Base-by-base conservation (phyloP, 164 flowering plant species). In the Warburgia ugandensis region DNA sequence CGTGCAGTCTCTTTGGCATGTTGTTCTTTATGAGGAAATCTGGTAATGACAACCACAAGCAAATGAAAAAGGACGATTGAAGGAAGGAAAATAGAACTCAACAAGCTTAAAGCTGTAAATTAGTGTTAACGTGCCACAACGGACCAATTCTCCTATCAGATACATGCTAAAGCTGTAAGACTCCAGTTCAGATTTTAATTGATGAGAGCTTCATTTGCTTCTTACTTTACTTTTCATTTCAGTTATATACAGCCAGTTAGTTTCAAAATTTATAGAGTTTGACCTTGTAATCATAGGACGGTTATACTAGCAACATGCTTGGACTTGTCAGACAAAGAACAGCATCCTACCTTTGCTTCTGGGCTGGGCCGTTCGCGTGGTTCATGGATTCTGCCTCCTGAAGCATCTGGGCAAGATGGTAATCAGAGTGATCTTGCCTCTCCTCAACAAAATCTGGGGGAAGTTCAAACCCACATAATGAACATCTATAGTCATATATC, bases 341-440 rank as follows among this genome's bases (percentile, higher is more conserved):
- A 26, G n/a, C 3, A 29, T 51, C 14, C n/a, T 73, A 85, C 88
- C 88, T 77, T 30, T 57, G 68, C 51, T 41, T 57, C 31, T 17
- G 72, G 30, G 21, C 29, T 29, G 25, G 41, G 56, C 21, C 55
- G 62, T 62, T 58, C 6, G 61, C 31, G 29, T 20, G 52, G 25
- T 23, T 45, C 40, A 39, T 48, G 20, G 92, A 72, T 69, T 80
- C 86, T 64, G 77, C 80, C 54, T 69, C 65, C 61, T 92, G 97
- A 66, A 92, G 79, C 72, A 64, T 75, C 68, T 88, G 81, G 9
- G 99, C 97, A 50, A 81, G 61, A 71, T 92, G 97, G 61, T 80
- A 92, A 63, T 88, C 95, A 35, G 70, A 72, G 63, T 92, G 99
- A 45, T 92, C 88, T 70, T 73, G 94, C 57, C 99, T 86, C 68